Conservation (phyloP, 331 rosid species). For the Phaseolus coccineus region DNA sequence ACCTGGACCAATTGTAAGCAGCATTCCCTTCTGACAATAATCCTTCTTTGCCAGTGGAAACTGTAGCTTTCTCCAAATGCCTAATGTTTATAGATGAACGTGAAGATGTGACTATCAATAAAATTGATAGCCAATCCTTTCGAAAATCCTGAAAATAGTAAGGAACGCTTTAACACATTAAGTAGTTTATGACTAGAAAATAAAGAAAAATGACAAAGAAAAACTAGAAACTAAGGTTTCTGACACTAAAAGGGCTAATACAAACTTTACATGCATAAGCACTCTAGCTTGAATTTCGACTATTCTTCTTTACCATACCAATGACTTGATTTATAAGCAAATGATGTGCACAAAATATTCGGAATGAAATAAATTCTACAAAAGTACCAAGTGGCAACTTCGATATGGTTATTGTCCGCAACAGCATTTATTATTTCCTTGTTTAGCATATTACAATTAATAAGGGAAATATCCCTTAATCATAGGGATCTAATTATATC, state of each 20-base stretch:
- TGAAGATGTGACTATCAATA: conserved; percentile 95
- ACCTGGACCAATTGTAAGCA: conserved; percentile 99
- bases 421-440: too few relatives aligned
- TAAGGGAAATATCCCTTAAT: too few relatives aligned
- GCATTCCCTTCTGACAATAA: conserved; percentile 93
- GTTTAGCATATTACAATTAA: too few relatives aligned
- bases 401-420: not conserved
- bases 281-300: conserved; percentile 30
- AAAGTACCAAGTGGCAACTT: conserved; percentile 33
- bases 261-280: conserved; percentile 36
- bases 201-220: not conserved
- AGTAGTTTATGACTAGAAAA: conserved; percentile 11
- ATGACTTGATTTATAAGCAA: not conserved
- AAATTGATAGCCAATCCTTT: conserved; percentile 87
- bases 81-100: conserved; percentile 94
- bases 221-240: conserved; percentile 32
- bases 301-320: conserved; percentile 32
- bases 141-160: conserved; percentile 76
- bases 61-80: conserved; percentile 99
- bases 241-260: conserved; percentile 21
- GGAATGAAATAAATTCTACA: conserved; percentile 33
- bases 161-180: not conserved
- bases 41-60: conserved; percentile 98
- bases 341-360: conserved; percentile 19
- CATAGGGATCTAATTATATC: too few relatives aligned